Evolutionary conservation across 1,139 yeast genomes (phyloP).

Genomic region (Candida gigantensis): DNA sequence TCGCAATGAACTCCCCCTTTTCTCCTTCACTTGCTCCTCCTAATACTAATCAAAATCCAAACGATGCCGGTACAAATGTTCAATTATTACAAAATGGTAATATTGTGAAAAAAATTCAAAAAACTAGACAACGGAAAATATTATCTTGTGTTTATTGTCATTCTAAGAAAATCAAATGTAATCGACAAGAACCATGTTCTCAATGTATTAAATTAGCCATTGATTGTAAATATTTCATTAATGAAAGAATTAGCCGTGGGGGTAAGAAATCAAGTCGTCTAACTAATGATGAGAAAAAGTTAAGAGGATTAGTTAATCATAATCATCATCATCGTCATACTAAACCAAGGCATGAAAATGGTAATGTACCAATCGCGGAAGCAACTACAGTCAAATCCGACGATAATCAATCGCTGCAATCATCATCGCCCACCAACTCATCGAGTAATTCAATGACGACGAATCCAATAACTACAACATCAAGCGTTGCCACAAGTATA

Average conservation of each 20-base stretch:
- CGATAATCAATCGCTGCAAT: too few species aligned
- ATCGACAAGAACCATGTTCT: slow-evolving; percentile 51
- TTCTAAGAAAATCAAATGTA: slow-evolving; percentile 60
- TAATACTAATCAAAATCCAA: too few species aligned
- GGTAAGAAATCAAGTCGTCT: slow-evolving; percentile 32
- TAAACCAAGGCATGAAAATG: too few species aligned
- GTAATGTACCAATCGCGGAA: too few species aligned
- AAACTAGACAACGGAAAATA: slow-evolving; percentile 57
- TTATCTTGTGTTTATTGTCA: slow-evolving; percentile 63
- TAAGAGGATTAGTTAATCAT: slow-evolving; percentile 11
- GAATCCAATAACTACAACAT: not conserved
- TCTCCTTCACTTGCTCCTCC: too few species aligned
- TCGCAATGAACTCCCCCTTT: too few species aligned
- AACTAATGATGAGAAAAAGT: slow-evolving; percentile 13
- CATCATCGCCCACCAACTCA: slow-evolving; percentile 2
- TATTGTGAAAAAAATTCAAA: slow-evolving; percentile 59
- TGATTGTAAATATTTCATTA: slow-evolving; percentile 56
- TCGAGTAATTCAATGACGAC: not conserved
- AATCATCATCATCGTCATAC: too few species aligned
- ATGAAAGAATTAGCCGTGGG: slow-evolving; percentile 55
- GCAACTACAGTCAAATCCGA: too few species aligned
- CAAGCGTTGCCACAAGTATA: slow-evolving; percentile 6
- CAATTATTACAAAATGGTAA: slow-evolving; percentile 10
- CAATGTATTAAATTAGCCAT: slow-evolving; percentile 48
- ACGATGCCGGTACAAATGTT: not conserved